phyloP scores from a whole-genome alignment of 2,329 filamentous ascomycete genomes.

The Ambrosiella xylebori region DNA sequence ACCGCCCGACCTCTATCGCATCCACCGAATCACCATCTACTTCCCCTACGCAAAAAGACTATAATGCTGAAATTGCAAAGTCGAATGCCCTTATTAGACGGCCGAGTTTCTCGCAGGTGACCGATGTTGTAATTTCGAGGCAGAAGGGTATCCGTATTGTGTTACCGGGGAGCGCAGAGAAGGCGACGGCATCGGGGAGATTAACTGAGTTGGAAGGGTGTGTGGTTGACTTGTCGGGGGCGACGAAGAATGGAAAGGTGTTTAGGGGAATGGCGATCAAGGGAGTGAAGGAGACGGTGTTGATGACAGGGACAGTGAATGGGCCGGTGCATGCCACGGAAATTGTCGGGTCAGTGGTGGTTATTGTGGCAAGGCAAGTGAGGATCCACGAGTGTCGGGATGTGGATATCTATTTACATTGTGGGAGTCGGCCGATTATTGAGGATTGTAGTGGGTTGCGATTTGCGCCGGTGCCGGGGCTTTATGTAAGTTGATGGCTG shows the following conservation, averaged over 20 bases:
- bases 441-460: constrained; percentile 67
- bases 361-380: constrained; percentile 72
- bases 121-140: constrained; percentile 46
- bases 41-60: constrained; percentile 25
- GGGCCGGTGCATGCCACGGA: constrained; percentile 74
- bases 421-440: constrained; percentile 75
- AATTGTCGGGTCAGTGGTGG: constrained; percentile 53
- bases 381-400: constrained; percentile 76
- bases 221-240: constrained; percentile 64
- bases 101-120: constrained; percentile 45
- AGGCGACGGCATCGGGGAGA: constrained; percentile 56
- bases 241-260: constrained; percentile 36
- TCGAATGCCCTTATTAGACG: constrained; percentile 31
- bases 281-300: constrained; percentile 49
- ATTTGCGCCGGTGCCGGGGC: constrained; percentile 58
- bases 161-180: constrained; percentile 51
- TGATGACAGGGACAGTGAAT: constrained; percentile 61
- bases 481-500: constrained; percentile 37
- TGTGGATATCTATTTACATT: constrained; percentile 70
- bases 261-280: constrained; percentile 56
- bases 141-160: constrained; percentile 58
- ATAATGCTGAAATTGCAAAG: constrained; percentile 38
- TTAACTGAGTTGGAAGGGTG: constrained; percentile 53
- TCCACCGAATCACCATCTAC: not conserved
- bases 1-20: not conserved